phyloP scores from a whole-genome alignment of 495 filamentous ascomycete species.

The Clavariopsis aquatica region DNA sequence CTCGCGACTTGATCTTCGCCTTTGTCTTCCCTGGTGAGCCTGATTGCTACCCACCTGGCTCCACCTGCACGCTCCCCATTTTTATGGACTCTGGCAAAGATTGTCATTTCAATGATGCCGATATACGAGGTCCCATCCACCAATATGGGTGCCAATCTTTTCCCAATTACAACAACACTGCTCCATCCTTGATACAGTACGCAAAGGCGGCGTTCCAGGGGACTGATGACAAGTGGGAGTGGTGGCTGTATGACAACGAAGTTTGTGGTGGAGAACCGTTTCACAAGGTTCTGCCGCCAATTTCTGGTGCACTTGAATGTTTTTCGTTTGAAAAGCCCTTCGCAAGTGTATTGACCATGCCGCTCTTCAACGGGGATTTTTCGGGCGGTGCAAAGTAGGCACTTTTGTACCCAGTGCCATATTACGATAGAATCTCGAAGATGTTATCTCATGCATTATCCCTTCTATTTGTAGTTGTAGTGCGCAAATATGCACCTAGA shows the following conservation, averaged over 20 bases:
- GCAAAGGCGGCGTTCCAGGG: not conserved
- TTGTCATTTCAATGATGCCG: not conserved
- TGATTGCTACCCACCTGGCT: not conserved
- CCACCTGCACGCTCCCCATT: not conserved
- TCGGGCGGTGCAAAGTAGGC: not conserved
- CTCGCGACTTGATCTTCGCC: not conserved
- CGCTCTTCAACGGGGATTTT: not conserved
- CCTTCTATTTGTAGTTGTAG: too few species aligned
- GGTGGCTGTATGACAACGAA: not conserved
- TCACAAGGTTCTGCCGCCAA: not conserved
- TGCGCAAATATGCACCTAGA: too few species aligned
- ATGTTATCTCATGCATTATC: too few species aligned
- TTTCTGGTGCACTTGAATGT: not conserved
- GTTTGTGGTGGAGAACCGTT: not conserved
- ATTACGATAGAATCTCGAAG: too few species aligned
- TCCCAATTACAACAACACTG: not conserved
- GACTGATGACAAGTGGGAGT: not conserved
- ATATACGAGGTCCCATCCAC: not conserved
- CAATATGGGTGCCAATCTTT: not conserved
- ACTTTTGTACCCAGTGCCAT: too few species aligned
- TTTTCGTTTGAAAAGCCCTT: not conserved
- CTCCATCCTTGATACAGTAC: not conserved
- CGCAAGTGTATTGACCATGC: not conserved
- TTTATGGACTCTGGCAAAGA: not conserved
- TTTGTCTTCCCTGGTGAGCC: not conserved